Conservation (phyloP, 1,139 yeast genomes). For the Kodamaea sp. region DNA sequence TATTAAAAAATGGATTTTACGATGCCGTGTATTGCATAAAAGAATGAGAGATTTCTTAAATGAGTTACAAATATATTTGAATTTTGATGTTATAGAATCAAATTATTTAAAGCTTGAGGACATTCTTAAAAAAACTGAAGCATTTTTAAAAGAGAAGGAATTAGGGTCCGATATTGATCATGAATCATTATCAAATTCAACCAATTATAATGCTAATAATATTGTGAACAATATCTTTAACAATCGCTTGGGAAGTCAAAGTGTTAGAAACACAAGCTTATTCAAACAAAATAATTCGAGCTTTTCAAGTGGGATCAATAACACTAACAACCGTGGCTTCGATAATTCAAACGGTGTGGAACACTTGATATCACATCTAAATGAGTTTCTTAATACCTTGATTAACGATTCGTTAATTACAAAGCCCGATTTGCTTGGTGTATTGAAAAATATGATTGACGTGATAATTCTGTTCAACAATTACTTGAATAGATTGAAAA, state of each 20-base stretch:
- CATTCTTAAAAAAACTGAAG: conserved; percentile 19
- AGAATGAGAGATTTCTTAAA: conserved; percentile 61
- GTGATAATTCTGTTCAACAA: conserved; percentile 53
- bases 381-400: conserved; percentile 59
- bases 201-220: conserved; percentile 28
- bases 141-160: conserved; percentile 14
- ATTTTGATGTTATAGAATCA: conserved; percentile 57
- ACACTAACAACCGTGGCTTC: background rate
- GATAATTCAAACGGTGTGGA: conserved; percentile 29
- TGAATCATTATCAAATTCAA: conserved; percentile 13
- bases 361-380: conserved; percentile 47
- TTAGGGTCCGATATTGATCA: conserved; percentile 13
- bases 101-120: conserved; percentile 46
- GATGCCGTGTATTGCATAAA: conserved; percentile 55
- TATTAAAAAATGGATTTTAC: conserved; percentile 53
- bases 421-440: conserved; percentile 50
- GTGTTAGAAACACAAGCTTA: conserved; percentile 1
- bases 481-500: conserved; percentile 52
- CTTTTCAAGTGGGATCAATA: background rate
- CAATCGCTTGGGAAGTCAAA: conserved; percentile 5
- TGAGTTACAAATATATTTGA: conserved; percentile 54
- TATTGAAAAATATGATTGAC: conserved; percentile 44
- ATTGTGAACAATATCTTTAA: conserved; percentile 29
- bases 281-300: conserved; percentile 3
- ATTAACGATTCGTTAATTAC: conserved; percentile 69